phyloP scores from a whole-genome alignment of 805 yeast genomes.

The Hanseniaspora valbyensis region DNA sequence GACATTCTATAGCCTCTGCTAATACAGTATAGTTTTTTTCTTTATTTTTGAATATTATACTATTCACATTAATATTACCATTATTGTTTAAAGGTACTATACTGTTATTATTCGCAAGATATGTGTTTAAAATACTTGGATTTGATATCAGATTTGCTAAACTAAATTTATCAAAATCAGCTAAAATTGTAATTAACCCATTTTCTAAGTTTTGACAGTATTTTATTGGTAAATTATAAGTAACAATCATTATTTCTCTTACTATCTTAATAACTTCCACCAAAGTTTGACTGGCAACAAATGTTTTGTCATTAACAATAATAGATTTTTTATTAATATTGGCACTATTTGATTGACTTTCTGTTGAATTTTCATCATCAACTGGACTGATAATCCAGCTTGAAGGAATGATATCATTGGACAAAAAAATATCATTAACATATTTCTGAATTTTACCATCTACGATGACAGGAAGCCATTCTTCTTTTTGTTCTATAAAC shows the following conservation, averaged over 20 bases:
- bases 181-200: constrained; percentile 35
- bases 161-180: constrained; percentile 41
- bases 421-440: constrained; percentile 41
- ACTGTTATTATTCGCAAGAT: constrained; percentile 19
- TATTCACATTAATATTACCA: constrained; percentile 7
- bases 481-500: constrained; percentile 48
- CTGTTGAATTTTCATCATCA: constrained; percentile 10
- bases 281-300: constrained; percentile 46
- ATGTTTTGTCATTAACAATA: constrained; percentile 44
- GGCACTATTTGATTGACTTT: constrained; percentile 14
- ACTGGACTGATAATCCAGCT: constrained; percentile 35
- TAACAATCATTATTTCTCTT: constrained; percentile 45
- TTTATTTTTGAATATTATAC: constrained; percentile 15
- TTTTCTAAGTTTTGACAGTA: constrained; percentile 32
- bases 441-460: constrained; percentile 36
- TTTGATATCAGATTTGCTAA: constrained; percentile 24
- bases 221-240: constrained; percentile 42
- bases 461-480: constrained; percentile 69
- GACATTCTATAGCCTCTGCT: constrained; percentile 35
- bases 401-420: constrained; percentile 37
- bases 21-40: constrained; percentile 32
- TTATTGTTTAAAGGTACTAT: constrained; percentile 11
- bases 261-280: constrained; percentile 33
- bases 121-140: constrained; percentile 17
- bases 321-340: constrained; percentile 30